Percentiles rank a stretch among this genome's conserved stretches.
These are phyloP conservation scores for Tubosaeta sp. DNA, from an alignment of 768 basidiomycete genomes.

Conservation along the genomic window DNA sequence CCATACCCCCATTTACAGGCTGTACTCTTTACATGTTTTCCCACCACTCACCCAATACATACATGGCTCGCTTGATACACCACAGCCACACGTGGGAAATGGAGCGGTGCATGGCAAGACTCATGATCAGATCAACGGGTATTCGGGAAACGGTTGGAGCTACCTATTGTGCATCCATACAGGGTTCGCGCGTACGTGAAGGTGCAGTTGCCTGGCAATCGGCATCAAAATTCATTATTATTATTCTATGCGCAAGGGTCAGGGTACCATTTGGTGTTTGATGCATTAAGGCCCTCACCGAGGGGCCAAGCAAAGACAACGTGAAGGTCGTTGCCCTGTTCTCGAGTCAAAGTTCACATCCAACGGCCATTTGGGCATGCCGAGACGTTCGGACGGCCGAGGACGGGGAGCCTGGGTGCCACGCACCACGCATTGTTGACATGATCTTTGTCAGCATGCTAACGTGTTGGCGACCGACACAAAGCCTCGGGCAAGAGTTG, in stretches of 20 bases:
- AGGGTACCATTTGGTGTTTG: background rate
- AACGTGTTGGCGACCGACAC: background rate
- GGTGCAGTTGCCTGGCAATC: constrained; percentile 22
- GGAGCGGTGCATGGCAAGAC: constrained; percentile 6
- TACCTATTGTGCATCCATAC: background rate
- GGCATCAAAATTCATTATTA: constrained; percentile 13
- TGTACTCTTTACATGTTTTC: constrained; percentile 18
- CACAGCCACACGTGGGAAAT: constrained; percentile 23
- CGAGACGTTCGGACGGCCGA: background rate
- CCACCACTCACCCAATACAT: background rate
- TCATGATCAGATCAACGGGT: constrained; percentile 10
- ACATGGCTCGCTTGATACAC: background rate
- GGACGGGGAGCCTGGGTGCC: background rate
- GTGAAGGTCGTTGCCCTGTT: background rate
- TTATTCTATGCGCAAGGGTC: constrained; percentile 1
- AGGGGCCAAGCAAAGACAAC: background rate
- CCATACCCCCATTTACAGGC: constrained; percentile 15
- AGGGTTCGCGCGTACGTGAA: constrained; percentile 16
- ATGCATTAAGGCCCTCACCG: background rate
- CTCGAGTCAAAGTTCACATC: no score
- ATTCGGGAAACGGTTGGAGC: background rate
- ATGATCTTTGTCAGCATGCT: background rate
- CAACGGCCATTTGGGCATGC: background rate
- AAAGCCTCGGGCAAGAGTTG: constrained; percentile 7
- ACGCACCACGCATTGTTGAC: background rate